Evolutionary conservation across 345 rosid species (phyloP).

Genomic region (Laguncularia racemosa): DNA sequence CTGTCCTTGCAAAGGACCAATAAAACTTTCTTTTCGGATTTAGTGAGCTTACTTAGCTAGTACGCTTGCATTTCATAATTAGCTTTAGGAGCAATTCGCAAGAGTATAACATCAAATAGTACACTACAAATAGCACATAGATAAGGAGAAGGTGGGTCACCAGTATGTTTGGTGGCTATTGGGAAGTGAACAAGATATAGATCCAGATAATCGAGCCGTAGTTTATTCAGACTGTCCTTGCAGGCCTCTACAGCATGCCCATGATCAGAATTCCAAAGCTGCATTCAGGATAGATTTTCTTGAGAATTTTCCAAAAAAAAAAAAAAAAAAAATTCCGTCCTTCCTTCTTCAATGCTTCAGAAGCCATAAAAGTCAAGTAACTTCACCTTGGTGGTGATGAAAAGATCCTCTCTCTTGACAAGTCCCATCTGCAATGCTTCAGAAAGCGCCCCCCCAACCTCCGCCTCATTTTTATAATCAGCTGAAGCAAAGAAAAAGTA

Average conservation of each 20-base stretch:
- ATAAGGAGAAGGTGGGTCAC: conserved; percentile 18
- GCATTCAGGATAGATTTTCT: conserved; percentile 1
- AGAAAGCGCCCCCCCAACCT: conserved; percentile 69
- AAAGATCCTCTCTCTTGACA: conserved; percentile 80
- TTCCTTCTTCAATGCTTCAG: neutral
- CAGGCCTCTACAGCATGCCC: conserved; percentile 86
- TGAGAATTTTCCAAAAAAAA: neutral
- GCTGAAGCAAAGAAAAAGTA: conserved; percentile 31
- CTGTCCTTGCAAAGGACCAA: too few relatives aligned
- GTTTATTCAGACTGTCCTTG: conserved; percentile 80
- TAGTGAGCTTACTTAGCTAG: too few relatives aligned
- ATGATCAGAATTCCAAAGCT: conserved; percentile 98
- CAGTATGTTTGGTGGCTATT: conserved; percentile 72
- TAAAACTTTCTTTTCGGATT: too few relatives aligned
- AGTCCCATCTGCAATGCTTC: conserved; percentile 55
- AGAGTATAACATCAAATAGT: neutral
- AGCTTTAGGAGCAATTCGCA: neutral
- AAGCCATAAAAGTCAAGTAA: neutral
- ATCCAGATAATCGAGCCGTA: conserved; percentile 80
- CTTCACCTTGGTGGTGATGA: conserved; percentile 70
- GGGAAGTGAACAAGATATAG: conserved; percentile 89
- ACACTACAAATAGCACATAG: neutral
- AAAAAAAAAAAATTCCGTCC: neutral
- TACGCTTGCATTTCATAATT: too few relatives aligned
- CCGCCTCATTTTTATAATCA: conserved; percentile 62